Evolutionary conservation across 441 rosid genomes (phyloP).

Genomic region (Gossypium armourianum): DNA sequence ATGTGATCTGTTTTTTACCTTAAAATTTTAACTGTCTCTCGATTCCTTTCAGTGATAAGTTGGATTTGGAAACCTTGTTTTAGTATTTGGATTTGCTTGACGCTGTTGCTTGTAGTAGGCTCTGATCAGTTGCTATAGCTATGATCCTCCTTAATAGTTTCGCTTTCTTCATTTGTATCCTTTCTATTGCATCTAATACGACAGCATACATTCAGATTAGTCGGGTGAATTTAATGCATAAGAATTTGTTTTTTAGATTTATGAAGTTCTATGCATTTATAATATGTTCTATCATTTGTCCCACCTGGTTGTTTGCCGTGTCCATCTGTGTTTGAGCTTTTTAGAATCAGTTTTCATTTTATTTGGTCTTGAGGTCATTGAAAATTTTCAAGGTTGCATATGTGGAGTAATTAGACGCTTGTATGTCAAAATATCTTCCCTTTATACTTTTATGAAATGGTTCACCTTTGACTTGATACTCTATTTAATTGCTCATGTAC

Average conservation of each 20-base stretch:
- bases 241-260: not conserved
- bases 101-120: not conserved
- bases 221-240: not conserved
- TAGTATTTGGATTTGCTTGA: not conserved
- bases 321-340: not conserved
- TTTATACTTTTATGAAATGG: not conserved
- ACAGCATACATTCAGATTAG: not conserved
- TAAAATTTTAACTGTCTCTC: not conserved
- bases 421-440: not conserved
- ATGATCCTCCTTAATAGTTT: not conserved
- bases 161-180: not conserved
- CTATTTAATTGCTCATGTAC: not conserved
- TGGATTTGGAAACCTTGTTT: not conserved
- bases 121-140: not conserved
- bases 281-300: not conserved
- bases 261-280: not conserved
- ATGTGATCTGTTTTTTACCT: not conserved
- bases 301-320: not conserved
- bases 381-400: not conserved
- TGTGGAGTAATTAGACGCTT: not conserved
- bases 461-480: not conserved
- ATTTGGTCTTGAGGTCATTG: not conserved
- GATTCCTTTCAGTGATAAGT: not conserved
- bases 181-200: not conserved
- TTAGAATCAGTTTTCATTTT: not conserved